Evolutionary conservation across 176 grass and related monocot species (phyloP).

Genomic region (Triticum monococcum): DNA sequence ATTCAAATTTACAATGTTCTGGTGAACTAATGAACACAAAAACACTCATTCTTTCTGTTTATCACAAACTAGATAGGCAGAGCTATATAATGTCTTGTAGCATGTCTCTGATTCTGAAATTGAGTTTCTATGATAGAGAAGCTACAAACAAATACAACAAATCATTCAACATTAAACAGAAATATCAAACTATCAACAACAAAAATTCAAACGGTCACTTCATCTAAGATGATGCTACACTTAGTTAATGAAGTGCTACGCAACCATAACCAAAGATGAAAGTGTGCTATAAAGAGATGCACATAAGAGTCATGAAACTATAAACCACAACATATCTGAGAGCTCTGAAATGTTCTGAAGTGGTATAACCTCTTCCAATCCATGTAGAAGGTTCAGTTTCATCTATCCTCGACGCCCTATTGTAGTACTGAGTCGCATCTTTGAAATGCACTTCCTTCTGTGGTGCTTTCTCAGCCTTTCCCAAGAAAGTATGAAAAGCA

Average conservation of each 20-base stretch:
- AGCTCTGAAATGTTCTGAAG: conserved; percentile 21
- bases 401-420: conserved; percentile 95
- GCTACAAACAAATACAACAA: neutral
- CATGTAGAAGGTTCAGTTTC: conserved; percentile 84
- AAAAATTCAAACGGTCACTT: neutral
- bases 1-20: neutral
- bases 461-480: conserved; percentile 68
- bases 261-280: neutral
- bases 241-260: neutral
- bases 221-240: neutral
- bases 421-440: conserved; percentile 84
- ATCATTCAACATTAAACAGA: neutral
- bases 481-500: conserved; percentile 82
- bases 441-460: conserved; percentile 86
- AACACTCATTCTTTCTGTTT: neutral
- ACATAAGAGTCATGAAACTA: conserved; percentile 3
- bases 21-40: neutral
- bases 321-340: conserved; percentile 5
- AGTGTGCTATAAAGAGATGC: neutral
- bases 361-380: conserved; percentile 82
- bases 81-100: neutral
- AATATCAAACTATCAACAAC: neutral
- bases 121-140: neutral
- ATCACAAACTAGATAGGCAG: neutral
- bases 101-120: neutral